A percentile compares a stretch with the other conserved stretches of the same genome.
These are phyloP conservation scores for Neoboletus subvelutipes DNA, from an alignment of 768 basidiomycete species.

Conservation along the genomic window DNA sequence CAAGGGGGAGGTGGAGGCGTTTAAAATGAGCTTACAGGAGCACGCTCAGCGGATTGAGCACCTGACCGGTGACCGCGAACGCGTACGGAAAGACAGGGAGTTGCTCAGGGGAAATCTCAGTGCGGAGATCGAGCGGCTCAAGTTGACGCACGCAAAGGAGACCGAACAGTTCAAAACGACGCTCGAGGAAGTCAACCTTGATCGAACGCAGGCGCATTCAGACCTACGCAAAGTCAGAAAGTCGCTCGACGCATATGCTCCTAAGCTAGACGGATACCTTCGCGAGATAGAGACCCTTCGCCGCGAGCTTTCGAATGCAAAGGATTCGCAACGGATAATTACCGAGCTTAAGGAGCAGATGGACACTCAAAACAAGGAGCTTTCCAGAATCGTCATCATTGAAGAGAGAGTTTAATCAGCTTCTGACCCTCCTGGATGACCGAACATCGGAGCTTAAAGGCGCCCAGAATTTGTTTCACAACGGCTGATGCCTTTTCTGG, in stretches of 20 bases:
- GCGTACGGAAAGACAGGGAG: slow-evolving; percentile 26
- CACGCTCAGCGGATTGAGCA: slow-evolving; percentile 20
- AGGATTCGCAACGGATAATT: slow-evolving; percentile 10
- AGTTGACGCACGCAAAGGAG: slow-evolving; percentile 13
- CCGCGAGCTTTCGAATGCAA: slow-evolving; percentile 13
- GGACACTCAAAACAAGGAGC: slow-evolving; percentile 21
- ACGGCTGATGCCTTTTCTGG: slow-evolving; percentile 44
- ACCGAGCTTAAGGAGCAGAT: slow-evolving; percentile 18
- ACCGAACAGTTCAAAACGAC: slow-evolving; percentile 15
- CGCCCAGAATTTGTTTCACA: slow-evolving; percentile 45
- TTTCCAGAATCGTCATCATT: slow-evolving; percentile 25
- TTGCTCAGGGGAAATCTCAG: slow-evolving; percentile 9
- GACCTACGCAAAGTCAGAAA: slow-evolving; percentile 24
- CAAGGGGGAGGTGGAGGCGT: slow-evolving; percentile 16
- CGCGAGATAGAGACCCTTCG: slow-evolving; percentile 20
- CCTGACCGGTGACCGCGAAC: slow-evolving; percentile 25
- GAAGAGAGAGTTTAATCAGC: slow-evolving; percentile 29
- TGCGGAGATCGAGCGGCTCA: slow-evolving; percentile 25
- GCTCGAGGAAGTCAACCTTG: slow-evolving; percentile 28
- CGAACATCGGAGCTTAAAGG: slow-evolving; percentile 46
- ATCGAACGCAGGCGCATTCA: slow-evolving; percentile 17
- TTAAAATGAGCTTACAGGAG: slow-evolving; percentile 19
- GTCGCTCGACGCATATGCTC: slow-evolving; percentile 18
- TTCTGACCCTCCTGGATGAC: slow-evolving; percentile 35
- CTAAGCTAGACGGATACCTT: slow-evolving; percentile 17